Conservation (phyloP, 2,329 filamentous ascomycete species). For the Trichoderma sp. region DNA sequence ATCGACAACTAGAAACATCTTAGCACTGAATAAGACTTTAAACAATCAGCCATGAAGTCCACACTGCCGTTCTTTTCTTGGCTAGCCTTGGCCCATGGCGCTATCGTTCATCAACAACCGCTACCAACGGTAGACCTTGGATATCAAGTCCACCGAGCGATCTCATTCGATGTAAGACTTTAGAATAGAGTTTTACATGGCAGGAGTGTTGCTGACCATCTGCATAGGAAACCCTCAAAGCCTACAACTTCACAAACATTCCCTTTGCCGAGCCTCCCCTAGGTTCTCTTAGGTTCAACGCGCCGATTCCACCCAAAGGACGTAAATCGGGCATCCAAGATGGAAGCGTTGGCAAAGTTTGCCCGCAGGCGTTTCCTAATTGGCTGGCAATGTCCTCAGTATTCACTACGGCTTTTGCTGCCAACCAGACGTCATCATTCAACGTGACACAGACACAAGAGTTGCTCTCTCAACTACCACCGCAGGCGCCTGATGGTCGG, state of each 20-base stretch:
- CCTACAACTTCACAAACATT: slow-evolving; percentile 18
- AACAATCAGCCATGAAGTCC: neutral
- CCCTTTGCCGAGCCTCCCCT: slow-evolving; percentile 13
- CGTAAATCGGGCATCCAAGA: slow-evolving; percentile 10
- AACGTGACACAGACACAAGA: slow-evolving; percentile 7
- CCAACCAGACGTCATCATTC: slow-evolving; percentile 2
- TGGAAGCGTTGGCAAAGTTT: slow-evolving; percentile 17
- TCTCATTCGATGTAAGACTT: slow-evolving; percentile 10
- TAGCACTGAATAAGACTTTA: neutral
- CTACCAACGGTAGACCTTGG: slow-evolving; percentile 13
- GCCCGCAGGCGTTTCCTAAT: neutral
- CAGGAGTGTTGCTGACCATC: neutral
- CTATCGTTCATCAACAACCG: neutral
- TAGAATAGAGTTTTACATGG: too few species aligned
- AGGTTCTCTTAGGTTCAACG: neutral
- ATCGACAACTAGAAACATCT: neutral
- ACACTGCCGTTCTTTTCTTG: neutral
- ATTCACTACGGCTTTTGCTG: neutral
- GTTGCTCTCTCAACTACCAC: neutral
- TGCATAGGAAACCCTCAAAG: neutral
- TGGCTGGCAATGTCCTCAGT: neutral
- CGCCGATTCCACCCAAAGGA: neutral
- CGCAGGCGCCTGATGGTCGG: neutral
- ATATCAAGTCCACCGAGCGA: slow-evolving; percentile 17
- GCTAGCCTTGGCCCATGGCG: neutral